Evolutionary conservation across 202 grass and related monocot genomes (phyloP), one percentile per base, ranked within the genome.

Genomic region (Bolboschoenoplectus hybrid): DNA sequence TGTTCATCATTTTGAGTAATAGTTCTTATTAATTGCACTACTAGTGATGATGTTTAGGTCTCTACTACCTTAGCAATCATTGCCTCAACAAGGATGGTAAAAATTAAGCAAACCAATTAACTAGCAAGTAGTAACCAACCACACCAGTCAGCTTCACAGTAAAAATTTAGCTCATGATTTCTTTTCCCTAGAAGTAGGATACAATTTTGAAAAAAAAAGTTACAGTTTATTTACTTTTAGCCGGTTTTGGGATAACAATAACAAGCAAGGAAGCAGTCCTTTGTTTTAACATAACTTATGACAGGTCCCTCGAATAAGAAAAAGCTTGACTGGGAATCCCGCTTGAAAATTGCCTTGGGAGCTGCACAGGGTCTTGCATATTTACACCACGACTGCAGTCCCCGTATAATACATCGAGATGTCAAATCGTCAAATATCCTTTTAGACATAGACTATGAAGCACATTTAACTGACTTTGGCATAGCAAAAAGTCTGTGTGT

Each of bases 401-500:
- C 92, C 0, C 85, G 93, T 8, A 99, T 99, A 85, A 94, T 99
- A n/a, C 97, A 99, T 70, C 69, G 97, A 85, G 97, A 99, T 82
- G 92, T 99, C 0, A 99, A 99, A 81, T 99, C 97, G 1, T 97
- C 94, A n/a, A 99, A 99, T 80, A 99, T 99, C 50, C 93, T 99
- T 52, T 85, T 99, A 16, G 97, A 99, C 87, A 91, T 85, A 43
- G 97, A 99, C 89, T 99, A 90, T 7, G 94, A 99, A 53, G 75
- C 97, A 1, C 97, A 99, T 89, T 89, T 99, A 44, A 97, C 97
- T 1, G 97, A 99, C 53, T 99, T 99, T 1, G 97, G 97, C 81
- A 99, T 99, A 20, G 97, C 97, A 2, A 99, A 99, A 89, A 99
- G 94, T 50, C 81, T 99, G 3, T 99, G 97, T 74, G 87, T 99